Percentiles rank a stretch among this genome's conserved stretches.
Conservation (phyloP, 257 asterid genomes). For the Scutellaria baicalensis region DNA sequence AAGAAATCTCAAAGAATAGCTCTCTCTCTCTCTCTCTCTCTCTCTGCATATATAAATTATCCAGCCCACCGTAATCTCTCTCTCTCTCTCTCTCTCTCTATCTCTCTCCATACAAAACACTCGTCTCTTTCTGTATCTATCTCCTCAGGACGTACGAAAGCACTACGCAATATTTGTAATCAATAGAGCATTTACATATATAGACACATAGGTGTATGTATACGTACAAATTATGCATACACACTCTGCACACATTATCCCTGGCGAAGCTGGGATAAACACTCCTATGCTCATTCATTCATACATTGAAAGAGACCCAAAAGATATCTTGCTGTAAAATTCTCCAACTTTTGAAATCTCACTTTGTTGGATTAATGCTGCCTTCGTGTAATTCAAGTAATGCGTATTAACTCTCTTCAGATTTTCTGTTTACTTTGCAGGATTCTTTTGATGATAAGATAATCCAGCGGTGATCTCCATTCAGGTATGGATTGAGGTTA, state of each 20-base stretch:
- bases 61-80: not conserved
- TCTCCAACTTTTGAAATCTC: constrained; percentile 5
- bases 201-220: constrained; percentile 7
- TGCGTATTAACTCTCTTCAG: constrained; percentile 25
- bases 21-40: not conserved
- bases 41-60: constrained; percentile 6
- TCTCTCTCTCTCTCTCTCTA: not conserved
- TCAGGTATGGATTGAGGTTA: constrained; percentile 33
- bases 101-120: constrained; percentile 13
- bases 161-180: constrained; percentile 10
- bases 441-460: constrained; percentile 13
- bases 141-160: constrained; percentile 1
- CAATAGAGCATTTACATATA: constrained; percentile 1
- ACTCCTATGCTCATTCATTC: constrained; percentile 19
- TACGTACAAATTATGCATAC: constrained; percentile 20
- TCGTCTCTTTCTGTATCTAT: constrained; percentile 15
- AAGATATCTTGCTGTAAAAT: constrained; percentile 22
- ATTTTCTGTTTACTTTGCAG: constrained; percentile 23
- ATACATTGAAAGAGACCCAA: constrained; percentile 8
- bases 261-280: constrained; percentile 23
- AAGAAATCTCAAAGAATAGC: not conserved
- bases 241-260: constrained; percentile 17
- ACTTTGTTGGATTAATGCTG: not conserved
- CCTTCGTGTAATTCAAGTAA: constrained; percentile 42
- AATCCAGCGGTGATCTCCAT: constrained; percentile 43